Conservation (phyloP, 129 eudicot genomes). For the carrot (Daucus carota) region DNA sequence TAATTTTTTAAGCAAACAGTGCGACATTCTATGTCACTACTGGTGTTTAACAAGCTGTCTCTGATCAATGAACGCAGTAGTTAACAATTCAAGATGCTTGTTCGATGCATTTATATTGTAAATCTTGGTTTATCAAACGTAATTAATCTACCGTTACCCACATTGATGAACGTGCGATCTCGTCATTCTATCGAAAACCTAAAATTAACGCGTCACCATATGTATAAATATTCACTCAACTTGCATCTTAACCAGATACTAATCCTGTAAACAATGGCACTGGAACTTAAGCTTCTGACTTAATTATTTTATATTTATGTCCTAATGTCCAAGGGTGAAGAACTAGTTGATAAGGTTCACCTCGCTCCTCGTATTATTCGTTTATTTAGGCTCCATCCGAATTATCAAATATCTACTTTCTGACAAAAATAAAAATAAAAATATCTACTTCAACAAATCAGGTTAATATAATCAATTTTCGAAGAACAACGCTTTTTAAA, state of each 20-base stretch:
- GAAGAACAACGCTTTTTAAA: no score
- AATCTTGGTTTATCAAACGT: not conserved
- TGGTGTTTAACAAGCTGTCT: not conserved
- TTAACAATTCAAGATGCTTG: not conserved
- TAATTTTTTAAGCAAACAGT: not conserved
- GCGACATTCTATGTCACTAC: constrained; percentile 5
- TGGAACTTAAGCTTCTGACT: not conserved
- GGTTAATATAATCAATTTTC: no score
- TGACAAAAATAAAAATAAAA: no score
- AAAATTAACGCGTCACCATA: not conserved
- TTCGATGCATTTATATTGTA: not conserved
- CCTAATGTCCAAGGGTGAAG: not conserved
- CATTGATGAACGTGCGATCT: constrained; percentile 1
- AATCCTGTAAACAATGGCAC: not conserved
- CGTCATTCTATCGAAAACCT: constrained; percentile 1
- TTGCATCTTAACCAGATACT: not conserved
- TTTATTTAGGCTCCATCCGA: no score
- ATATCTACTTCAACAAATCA: no score
- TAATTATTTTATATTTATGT: not conserved
- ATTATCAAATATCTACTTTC: no score
- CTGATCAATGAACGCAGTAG: not conserved
- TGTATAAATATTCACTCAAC: not conserved
- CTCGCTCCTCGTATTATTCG: no score
- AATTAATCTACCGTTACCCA: not conserved
- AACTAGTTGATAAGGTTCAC: not conserved